Evolutionary conservation across 306 rosid species (phyloP).

Genomic region (Rosa rugosa): DNA sequence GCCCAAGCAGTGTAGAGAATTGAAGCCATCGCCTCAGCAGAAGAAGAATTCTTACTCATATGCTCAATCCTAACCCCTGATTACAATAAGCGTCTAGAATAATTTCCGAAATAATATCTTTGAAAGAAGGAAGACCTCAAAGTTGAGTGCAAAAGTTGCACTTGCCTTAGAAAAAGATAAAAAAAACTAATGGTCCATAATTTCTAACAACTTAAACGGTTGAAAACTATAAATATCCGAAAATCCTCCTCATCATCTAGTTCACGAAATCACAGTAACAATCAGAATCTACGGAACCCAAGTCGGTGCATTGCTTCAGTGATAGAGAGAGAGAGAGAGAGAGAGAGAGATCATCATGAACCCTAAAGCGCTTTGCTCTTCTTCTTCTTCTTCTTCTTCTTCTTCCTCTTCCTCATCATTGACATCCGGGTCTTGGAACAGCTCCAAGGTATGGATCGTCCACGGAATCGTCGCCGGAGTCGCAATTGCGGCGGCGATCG

Average conservation of each 20-base stretch:
- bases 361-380: constrained; percentile 27
- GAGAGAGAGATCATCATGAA: not conserved
- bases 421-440: constrained; percentile 47
- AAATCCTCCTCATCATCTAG: too few relatives aligned
- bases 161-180: not conserved
- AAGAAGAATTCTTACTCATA: too few relatives aligned
- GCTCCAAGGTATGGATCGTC: constrained; percentile 61
- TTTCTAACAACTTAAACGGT: not conserved
- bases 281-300: not conserved
- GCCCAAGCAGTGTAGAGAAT: too few relatives aligned
- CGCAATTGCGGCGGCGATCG: constrained; percentile 69
- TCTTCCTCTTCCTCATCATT: constrained; percentile 39
- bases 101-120: too few relatives aligned
- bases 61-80: too few relatives aligned
- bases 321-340: too few relatives aligned
- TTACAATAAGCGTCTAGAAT: too few relatives aligned
- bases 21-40: too few relatives aligned
- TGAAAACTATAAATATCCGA: not conserved
- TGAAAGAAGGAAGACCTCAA: too few relatives aligned
- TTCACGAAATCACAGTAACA: not conserved
- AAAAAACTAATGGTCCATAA: not conserved
- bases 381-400: constrained; percentile 31
- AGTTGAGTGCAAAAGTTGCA: too few relatives aligned
- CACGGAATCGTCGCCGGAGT: constrained; percentile 75
- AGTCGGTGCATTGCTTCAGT: not conserved